Conservation (phyloP, 163 green algal species). For the Smithsoniella earleae region DNA sequence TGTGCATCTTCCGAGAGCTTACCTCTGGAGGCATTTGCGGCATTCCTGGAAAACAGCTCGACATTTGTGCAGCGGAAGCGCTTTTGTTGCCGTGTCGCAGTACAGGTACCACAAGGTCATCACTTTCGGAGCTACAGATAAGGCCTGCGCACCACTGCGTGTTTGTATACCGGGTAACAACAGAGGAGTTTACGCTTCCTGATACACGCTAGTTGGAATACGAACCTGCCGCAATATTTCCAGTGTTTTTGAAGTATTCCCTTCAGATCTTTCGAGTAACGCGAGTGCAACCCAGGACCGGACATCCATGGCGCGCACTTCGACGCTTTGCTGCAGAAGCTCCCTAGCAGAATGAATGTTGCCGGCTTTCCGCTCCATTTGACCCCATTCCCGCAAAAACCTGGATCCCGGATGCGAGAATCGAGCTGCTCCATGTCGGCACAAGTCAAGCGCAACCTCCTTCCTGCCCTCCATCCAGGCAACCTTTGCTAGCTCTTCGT, state of each 20-base stretch:
- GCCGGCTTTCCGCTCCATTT: conserved; percentile 3
- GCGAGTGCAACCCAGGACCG: conserved; percentile 3
- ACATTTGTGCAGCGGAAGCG: conserved; percentile 5
- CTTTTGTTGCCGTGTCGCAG: conserved; percentile 10
- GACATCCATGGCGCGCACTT: conserved; percentile 16
- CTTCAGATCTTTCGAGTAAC: background rate
- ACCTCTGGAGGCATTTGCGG: conserved; percentile 15
- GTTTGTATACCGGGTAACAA: too few species aligned
- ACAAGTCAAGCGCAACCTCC: background rate
- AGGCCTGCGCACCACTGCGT: background rate
- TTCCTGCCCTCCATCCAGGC: background rate
- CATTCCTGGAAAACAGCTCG: background rate
- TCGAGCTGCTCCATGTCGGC: background rate
- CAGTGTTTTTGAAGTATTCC: background rate
- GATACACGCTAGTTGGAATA: too few species aligned
- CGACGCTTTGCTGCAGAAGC: conserved; percentile 12
- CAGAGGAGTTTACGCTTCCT: too few species aligned
- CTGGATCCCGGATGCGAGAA: background rate
- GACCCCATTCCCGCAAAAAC: conserved; percentile 8
- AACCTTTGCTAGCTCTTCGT: conserved; percentile 24
- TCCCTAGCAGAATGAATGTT: background rate
- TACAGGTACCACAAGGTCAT: conserved; percentile 19
- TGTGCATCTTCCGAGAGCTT: too few species aligned
- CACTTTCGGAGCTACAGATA: conserved; percentile 20
- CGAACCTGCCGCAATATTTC: conserved; percentile 13